These are phyloP conservation scores for Picocystis sp. DNA, from an alignment of 163 green algal species.

Conservation along the genomic window DNA sequence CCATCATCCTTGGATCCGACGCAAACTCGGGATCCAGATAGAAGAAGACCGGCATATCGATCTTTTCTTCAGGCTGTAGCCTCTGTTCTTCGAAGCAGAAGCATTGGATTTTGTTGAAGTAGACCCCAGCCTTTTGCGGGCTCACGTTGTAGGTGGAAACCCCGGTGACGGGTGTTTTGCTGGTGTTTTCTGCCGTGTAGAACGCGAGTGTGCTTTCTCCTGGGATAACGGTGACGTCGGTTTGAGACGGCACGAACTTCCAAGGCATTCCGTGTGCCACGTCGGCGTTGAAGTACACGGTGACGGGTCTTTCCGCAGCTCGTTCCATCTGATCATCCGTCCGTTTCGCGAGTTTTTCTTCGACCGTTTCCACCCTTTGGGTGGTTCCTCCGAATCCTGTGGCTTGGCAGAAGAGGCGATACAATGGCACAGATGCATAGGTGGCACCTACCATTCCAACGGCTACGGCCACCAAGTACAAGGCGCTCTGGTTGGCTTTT, in stretches of 20 bases:
- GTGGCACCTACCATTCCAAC: slow-evolving; percentile 80
- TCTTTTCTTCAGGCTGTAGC: slow-evolving; percentile 19
- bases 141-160: slow-evolving; percentile 96
- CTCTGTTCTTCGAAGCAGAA: slow-evolving; percentile 92
- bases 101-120: slow-evolving; percentile 99
- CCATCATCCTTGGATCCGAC: slow-evolving; percentile 50
- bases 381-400: slow-evolving; percentile 88
- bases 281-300: slow-evolving; percentile 80
- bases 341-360: slow-evolving; percentile 22
- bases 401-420: slow-evolving; percentile 86
- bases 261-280: slow-evolving; percentile 80
- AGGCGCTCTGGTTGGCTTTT: too few relatives aligned
- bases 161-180: slow-evolving; percentile 71
- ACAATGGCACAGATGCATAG: slow-evolving; percentile 84
- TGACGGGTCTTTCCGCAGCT: slow-evolving; percentile 49
- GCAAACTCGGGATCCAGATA: slow-evolving; percentile 87
- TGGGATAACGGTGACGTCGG: slow-evolving; percentile 39
- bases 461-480: slow-evolving; percentile 33
- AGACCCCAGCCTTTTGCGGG: slow-evolving; percentile 64
- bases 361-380: slow-evolving; percentile 30
- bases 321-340: slow-evolving; percentile 24
- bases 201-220: slow-evolving; percentile 90
- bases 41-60: slow-evolving; percentile 82
- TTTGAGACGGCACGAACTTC: slow-evolving; percentile 80
- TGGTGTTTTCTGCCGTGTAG: slow-evolving; percentile 83